A percentile compares a stretch with the other conserved stretches of the same genome.
phyloP scores from a whole-genome alignment of 2,329 filamentous ascomycete genomes.

The Metarhizium guizhouense region DNA sequence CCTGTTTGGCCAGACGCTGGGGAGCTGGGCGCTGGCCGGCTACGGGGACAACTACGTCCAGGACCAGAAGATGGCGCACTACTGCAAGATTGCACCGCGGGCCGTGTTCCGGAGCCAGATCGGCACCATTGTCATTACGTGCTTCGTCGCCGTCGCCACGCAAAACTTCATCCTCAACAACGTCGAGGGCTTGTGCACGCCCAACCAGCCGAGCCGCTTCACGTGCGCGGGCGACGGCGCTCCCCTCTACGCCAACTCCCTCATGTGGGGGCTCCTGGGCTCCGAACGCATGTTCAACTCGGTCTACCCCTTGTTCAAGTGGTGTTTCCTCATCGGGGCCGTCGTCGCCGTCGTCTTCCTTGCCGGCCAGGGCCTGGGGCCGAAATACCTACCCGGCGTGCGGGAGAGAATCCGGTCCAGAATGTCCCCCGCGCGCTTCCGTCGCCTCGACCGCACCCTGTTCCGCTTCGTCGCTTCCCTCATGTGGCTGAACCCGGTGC shows the following conservation, averaged over 20 bases:
- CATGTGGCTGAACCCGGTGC: conserved; percentile 30
- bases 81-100: conserved; percentile 39
- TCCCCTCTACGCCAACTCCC: conserved; percentile 27
- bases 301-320: conserved; percentile 29
- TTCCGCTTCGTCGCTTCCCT: conserved; percentile 29
- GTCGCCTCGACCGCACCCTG: conserved; percentile 24
- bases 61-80: conserved; percentile 43
- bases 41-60: conserved; percentile 33
- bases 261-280: conserved; percentile 42
- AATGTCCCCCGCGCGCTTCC: conserved; percentile 23
- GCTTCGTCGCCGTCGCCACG: conserved; percentile 34
- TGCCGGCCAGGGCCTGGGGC: conserved; percentile 9
- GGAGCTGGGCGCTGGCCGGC: conserved; percentile 17
- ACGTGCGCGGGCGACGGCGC: conserved; percentile 39
- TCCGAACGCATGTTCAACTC: conserved; percentile 35
- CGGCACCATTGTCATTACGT: conserved; percentile 35
- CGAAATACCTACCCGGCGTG: conserved; percentile 17
- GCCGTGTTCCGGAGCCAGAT: conserved; percentile 39
- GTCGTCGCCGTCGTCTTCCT: conserved; percentile 26
- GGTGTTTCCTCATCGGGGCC: conserved; percentile 33
- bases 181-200: conserved; percentile 22
- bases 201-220: conserved; percentile 30
- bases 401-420: conserved; percentile 19
- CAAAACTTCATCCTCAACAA: conserved; percentile 32
- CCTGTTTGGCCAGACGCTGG: conserved; percentile 16